Conservation (phyloP, 2,329 filamentous ascomycete genomes). For the Calycina marina region DNA sequence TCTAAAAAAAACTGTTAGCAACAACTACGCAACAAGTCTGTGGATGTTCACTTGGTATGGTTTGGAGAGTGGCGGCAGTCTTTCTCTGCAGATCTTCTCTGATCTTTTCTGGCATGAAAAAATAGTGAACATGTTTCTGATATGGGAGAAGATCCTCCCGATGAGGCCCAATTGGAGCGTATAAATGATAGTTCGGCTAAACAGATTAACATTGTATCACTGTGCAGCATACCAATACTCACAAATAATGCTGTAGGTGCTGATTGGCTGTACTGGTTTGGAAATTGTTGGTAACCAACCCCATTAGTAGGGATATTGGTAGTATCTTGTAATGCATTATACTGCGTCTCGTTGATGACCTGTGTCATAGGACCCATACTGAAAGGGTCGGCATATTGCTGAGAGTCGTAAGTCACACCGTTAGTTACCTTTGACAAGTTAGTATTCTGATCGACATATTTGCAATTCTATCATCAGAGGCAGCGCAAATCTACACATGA, state of each 20-base stretch:
- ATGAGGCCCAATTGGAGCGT: conserved; percentile 74
- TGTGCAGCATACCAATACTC: too few species aligned
- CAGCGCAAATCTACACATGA: too few species aligned
- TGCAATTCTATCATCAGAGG: too few species aligned
- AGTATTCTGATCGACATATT: too few species aligned
- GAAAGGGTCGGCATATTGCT: conserved; percentile 48
- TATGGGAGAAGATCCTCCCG: conserved; percentile 70
- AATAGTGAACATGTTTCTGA: conserved; percentile 75
- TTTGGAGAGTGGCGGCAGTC: conserved; percentile 70
- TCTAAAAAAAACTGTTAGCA: too few species aligned
- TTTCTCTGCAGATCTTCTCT: conserved; percentile 84
- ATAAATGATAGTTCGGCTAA: conserved; percentile 83
- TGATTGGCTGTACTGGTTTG: conserved; percentile 35
- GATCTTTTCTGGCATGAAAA: conserved; percentile 78
- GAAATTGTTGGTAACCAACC: conserved; percentile 52
- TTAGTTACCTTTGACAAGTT: too few species aligned
- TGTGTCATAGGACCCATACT: conserved; percentile 41
- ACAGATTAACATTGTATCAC: conserved; percentile 8
- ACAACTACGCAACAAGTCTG: too few species aligned
- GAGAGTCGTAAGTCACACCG: conserved; percentile 33
- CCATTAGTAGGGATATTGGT: conserved; percentile 36
- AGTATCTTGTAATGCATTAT: conserved; percentile 69
- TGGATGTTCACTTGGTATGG: conserved; percentile 71
- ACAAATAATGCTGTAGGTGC: conserved; percentile 50
- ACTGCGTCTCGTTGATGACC: conserved; percentile 35